Percentiles rank a stretch among this genome's conserved stretches.
These are phyloP conservation scores for Akanthomyces lecanii DNA, from an alignment of 2,329 filamentous ascomycete genomes.

Conservation along the genomic window DNA sequence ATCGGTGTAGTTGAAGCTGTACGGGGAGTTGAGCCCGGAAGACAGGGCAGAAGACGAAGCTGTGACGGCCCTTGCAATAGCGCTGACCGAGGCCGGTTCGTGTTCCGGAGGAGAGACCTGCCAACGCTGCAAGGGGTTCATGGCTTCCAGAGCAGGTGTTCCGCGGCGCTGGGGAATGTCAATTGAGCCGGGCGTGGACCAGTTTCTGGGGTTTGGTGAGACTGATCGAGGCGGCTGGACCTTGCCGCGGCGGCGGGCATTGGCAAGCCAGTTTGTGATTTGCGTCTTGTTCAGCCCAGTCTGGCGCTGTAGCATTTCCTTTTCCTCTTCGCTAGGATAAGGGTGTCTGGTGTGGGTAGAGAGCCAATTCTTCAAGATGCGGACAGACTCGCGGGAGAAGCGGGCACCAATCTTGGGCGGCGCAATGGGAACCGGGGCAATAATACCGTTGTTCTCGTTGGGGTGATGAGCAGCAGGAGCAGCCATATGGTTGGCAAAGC, in stretches of 20 bases:
- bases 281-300: conserved; percentile 80
- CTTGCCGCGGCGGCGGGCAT: conserved; percentile 79
- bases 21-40: conserved; percentile 55
- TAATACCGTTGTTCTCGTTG: conserved; percentile 22
- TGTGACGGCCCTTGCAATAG: conserved; percentile 54
- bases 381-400: conserved; percentile 76
- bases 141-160: conserved; percentile 49
- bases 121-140: conserved; percentile 58
- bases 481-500: neutral
- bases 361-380: conserved; percentile 80
- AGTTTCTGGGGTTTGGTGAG: conserved; percentile 62
- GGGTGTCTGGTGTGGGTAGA: conserved; percentile 75
- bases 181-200: conserved; percentile 58
- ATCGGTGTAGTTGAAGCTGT: conserved; percentile 54
- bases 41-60: conserved; percentile 48
- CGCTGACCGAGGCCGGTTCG: conserved; percentile 56
- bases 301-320: conserved; percentile 69
- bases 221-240: conserved; percentile 62
- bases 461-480: conserved; percentile 14
- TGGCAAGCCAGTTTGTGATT: conserved; percentile 89
- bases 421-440: conserved; percentile 26
- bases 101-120: conserved; percentile 56
- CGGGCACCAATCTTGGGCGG: conserved; percentile 65
- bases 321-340: conserved; percentile 85
- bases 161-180: conserved; percentile 65